A percentile compares a stretch with the other conserved stretches of the same genome.
Evolutionary conservation across 2,329 filamentous ascomycete species (phyloP).

Genomic region (Fusarium devonianum): DNA sequence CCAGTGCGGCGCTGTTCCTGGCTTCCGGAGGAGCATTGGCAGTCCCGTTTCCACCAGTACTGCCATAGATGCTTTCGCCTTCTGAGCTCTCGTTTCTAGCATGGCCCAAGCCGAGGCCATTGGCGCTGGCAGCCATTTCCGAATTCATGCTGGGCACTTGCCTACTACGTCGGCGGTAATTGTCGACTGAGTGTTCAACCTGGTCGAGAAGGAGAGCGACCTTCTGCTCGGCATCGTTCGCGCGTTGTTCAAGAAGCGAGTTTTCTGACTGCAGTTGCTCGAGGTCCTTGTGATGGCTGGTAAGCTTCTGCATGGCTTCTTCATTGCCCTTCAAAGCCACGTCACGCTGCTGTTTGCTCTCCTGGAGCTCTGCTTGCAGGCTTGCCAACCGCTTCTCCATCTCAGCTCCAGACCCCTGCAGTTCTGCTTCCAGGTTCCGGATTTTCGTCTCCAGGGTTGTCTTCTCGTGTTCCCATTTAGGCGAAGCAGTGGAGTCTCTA

Average conservation of each 20-base stretch:
- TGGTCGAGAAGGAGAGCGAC: conserved; percentile 93
- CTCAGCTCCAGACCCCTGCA: conserved; percentile 68
- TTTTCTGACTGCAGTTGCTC: conserved; percentile 88
- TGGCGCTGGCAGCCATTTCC: conserved; percentile 48
- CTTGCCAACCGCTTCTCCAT: conserved; percentile 75
- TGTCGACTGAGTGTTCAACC: conserved; percentile 91
- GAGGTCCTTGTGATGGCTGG: conserved; percentile 69
- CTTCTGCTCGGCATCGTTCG: conserved; percentile 88
- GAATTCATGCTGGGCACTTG: conserved; percentile 62
- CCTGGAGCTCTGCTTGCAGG: conserved; percentile 73
- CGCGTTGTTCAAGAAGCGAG: conserved; percentile 78
- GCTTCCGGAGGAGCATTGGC: conserved; percentile 50
- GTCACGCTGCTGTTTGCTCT: conserved; percentile 73
- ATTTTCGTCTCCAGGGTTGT: conserved; percentile 72
- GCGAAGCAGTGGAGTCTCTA: conserved; percentile 52
- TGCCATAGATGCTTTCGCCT: conserved; percentile 68
- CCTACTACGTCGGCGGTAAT: conserved; percentile 82
- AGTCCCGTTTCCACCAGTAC: conserved; percentile 45
- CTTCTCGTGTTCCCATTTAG: conserved; percentile 79
- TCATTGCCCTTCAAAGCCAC: conserved; percentile 64
- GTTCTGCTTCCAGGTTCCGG: conserved; percentile 70
- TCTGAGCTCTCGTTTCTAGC: conserved; percentile 64
- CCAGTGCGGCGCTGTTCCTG: conserved; percentile 74
- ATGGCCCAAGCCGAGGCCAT: conserved; percentile 53
- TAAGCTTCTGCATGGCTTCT: conserved; percentile 64